phyloP scores from a whole-genome alignment of 2,329 filamentous ascomycete genomes.

The Teratosphaeria epicoccoides region DNA sequence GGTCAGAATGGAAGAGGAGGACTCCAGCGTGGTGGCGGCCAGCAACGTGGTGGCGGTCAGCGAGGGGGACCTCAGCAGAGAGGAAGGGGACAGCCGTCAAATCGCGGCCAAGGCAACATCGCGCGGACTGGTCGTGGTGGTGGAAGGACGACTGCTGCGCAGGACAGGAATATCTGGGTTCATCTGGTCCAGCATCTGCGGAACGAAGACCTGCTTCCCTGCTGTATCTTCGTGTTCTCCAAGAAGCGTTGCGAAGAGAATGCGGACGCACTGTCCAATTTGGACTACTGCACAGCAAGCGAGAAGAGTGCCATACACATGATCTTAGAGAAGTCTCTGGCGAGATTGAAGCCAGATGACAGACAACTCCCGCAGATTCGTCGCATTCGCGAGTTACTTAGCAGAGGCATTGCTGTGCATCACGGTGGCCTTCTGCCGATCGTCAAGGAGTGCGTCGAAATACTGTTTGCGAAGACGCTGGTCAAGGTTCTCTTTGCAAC shows the following conservation, averaged over 20 bases:
- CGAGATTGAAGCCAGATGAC: constrained; percentile 82
- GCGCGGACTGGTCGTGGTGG: constrained; percentile 76
- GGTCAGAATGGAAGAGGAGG: constrained; percentile 46
- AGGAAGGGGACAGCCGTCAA: constrained; percentile 44
- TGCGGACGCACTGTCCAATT: constrained; percentile 84
- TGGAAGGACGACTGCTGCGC: constrained; percentile 76
- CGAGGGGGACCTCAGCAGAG: constrained; percentile 42
- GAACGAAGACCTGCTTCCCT: constrained; percentile 77
- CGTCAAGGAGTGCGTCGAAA: constrained; percentile 95
- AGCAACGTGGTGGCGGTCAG: constrained; percentile 34
- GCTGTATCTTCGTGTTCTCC: constrained; percentile 97
- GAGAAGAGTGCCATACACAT: constrained; percentile 98
- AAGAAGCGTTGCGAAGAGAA: constrained; percentile 98
- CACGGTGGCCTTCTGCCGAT: constrained; percentile 91
- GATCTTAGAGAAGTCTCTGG: constrained; percentile 91
- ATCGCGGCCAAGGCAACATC: constrained; percentile 68
- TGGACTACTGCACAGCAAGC: constrained; percentile 83
- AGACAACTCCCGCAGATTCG: constrained; percentile 84
- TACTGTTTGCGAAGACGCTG: constrained; percentile 85
- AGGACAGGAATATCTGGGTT: constrained; percentile 95
- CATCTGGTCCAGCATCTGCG: constrained; percentile 84
- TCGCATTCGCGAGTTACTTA: constrained; percentile 71
- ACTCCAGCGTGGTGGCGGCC: constrained; percentile 43
- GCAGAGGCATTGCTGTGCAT: constrained; percentile 86
- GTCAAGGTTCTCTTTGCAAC: constrained; percentile 97